phyloP scores from a whole-genome alignment of 768 basidiomycete species.

The Hysterangium stoloniferum region DNA sequence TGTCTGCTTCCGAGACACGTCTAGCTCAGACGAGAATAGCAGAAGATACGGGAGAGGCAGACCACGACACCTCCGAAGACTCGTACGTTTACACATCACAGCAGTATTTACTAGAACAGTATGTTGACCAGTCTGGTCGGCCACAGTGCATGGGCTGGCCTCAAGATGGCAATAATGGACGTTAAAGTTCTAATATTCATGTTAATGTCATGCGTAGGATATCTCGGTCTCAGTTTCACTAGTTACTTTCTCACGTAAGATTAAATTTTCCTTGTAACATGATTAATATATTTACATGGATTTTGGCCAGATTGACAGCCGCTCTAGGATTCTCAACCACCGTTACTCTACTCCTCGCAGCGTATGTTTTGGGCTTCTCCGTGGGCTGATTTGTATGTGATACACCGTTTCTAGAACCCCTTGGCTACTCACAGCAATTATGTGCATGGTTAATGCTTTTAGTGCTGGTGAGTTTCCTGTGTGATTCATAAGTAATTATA shows the following conservation, averaged over 20 bases:
- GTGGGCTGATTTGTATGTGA: not conserved
- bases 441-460: slow-evolving; percentile 46
- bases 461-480: slow-evolving; percentile 46
- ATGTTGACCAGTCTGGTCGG: not conserved
- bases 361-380: slow-evolving; percentile 33
- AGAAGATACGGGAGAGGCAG: slow-evolving; percentile 62
- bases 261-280: too few species aligned
- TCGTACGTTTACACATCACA: slow-evolving; percentile 53
- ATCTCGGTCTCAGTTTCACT: slow-evolving; percentile 16
- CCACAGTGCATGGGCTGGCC: slow-evolving; percentile 13
- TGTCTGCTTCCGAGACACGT: slow-evolving; percentile 39
- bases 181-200: slow-evolving; percentile 16
- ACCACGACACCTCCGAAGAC: slow-evolving; percentile 45
- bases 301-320: slow-evolving; percentile 32
- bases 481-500: too few species aligned
- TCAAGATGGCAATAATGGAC: slow-evolving; percentile 16
- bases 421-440: slow-evolving; percentile 46
- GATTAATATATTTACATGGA: not conserved
- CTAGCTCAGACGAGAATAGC: slow-evolving; percentile 59
- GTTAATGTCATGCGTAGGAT: slow-evolving; percentile 14
- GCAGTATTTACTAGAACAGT: too few species aligned
- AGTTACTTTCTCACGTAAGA: slow-evolving; percentile 29
- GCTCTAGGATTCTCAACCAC: slow-evolving; percentile 58
- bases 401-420: slow-evolving; percentile 38
- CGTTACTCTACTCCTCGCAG: slow-evolving; percentile 49